These are phyloP conservation scores for Drechmeria coniospora DNA, from an alignment of 2,329 filamentous ascomycete species.

Conservation along the genomic window DNA sequence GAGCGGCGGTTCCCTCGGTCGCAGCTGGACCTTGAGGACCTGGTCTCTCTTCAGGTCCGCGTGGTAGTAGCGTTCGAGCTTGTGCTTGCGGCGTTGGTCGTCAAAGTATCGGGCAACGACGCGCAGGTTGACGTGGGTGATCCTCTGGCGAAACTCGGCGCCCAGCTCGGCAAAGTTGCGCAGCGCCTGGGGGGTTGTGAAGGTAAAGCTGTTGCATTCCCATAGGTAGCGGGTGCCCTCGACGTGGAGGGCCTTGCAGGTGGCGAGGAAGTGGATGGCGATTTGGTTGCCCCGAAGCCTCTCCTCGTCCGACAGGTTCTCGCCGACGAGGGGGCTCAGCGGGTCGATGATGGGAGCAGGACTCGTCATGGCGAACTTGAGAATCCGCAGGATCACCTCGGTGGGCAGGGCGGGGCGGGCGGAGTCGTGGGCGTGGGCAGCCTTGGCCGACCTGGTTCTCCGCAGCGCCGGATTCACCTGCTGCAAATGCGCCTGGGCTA, in stretches of 20 bases:
- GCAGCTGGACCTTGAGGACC: conserved; percentile 24
- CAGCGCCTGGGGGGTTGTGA: conserved; percentile 35
- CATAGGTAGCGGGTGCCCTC: conserved; percentile 36
- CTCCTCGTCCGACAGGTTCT: conserved; percentile 28
- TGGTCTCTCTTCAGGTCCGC: conserved; percentile 25
- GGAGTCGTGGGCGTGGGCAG: conserved; percentile 13
- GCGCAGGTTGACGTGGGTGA: conserved; percentile 33
- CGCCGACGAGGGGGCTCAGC: conserved; percentile 26
- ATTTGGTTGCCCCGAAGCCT: conserved; percentile 29
- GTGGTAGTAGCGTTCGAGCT: conserved; percentile 26
- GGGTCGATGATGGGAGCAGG: conserved; percentile 37
- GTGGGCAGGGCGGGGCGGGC: conserved; percentile 30
- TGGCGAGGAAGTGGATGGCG: conserved; percentile 36
- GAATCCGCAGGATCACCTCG: conserved; percentile 36
- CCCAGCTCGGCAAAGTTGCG: conserved; percentile 32
- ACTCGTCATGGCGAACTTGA: conserved; percentile 35
- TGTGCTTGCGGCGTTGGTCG: conserved; percentile 28
- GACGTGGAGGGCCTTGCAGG: conserved; percentile 30
- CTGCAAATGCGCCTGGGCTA: conserved; percentile 17
- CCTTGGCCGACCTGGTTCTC: conserved; percentile 17
- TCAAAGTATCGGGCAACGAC: conserved; percentile 41
- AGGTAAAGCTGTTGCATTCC: conserved; percentile 36
- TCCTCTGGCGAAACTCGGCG: conserved; percentile 23
- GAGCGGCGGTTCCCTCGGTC: conserved; percentile 28
- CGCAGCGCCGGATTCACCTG: conserved; percentile 15